phyloP scores from a whole-genome alignment of 208 protist species.

The Acanthamoeba healyi region DNA sequence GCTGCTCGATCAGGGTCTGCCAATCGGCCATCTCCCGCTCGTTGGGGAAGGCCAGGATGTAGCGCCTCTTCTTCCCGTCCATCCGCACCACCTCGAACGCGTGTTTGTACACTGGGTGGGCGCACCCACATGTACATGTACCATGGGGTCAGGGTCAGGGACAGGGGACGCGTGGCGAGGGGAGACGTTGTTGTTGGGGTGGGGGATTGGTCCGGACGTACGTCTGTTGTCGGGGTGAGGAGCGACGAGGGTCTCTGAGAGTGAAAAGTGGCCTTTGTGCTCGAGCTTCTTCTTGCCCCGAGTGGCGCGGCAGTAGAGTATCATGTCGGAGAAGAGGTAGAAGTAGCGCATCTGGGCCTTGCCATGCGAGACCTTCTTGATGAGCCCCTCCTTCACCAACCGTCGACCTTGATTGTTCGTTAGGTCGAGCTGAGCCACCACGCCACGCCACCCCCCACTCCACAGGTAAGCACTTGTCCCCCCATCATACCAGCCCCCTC shows the following conservation, averaged over 20 bases:
- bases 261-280: conserved; percentile 54
- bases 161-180: too few species aligned
- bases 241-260: conserved; percentile 9
- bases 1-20: not conserved
- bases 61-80: conserved; percentile 65
- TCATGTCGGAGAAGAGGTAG: conserved; percentile 58
- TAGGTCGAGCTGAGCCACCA: conserved; percentile 31
- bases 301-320: conserved; percentile 30
- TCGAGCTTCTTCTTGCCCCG: conserved; percentile 34
- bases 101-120: conserved; percentile 60
- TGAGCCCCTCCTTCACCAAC: not conserved
- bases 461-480: too few species aligned
- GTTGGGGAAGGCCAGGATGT: conserved; percentile 29
- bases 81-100: conserved; percentile 57
- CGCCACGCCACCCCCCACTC: too few species aligned
- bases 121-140: too few species aligned
- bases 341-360: conserved; percentile 59
- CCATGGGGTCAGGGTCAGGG: too few species aligned
- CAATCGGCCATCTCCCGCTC: not conserved
- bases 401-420: not conserved
- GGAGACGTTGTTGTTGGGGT: too few species aligned
- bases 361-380: conserved; percentile 63
- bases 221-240: conserved; percentile 13
- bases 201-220: too few species aligned
- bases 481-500: too few species aligned